A percentile compares a stretch with the other conserved stretches of the same genome.
phyloP scores from a whole-genome alignment of 2,329 filamentous ascomycete genomes.

The Niveomyces coronatus region DNA sequence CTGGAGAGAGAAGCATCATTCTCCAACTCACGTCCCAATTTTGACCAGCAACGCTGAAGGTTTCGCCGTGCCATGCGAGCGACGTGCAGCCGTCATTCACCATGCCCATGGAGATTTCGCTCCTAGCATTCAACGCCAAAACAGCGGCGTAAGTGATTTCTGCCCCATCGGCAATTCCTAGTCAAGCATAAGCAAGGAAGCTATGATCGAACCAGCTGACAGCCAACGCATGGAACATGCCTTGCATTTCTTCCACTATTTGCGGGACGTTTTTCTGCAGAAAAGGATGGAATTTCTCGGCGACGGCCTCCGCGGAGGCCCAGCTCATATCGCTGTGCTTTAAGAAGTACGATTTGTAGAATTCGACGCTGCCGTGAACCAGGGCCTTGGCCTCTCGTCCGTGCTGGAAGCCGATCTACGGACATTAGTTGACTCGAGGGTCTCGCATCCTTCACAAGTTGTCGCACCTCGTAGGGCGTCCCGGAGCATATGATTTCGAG shows the following conservation, averaged over 20 bases:
- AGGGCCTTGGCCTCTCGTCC: slow-evolving; percentile 2
- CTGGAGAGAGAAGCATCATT: no score
- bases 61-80: not conserved
- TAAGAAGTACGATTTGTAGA: slow-evolving; percentile 1
- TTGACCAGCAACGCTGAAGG: not conserved
- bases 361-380: slow-evolving; percentile 2
- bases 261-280: slow-evolving; percentile 1
- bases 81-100: not conserved
- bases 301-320: not conserved
- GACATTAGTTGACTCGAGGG: not conserved
- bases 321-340: slow-evolving; percentile 4
- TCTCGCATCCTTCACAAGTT: not conserved
- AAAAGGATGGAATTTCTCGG: not conserved
- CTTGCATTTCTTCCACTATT: slow-evolving; percentile 3
- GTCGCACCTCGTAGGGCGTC: slow-evolving; percentile 7
- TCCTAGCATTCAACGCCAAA: not conserved
- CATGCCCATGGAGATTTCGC: not conserved
- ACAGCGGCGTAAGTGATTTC: not conserved
- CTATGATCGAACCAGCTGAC: no score
- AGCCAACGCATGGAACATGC: not conserved
- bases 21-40: not conserved
- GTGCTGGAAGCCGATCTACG: slow-evolving; percentile 2
- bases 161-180: not conserved
- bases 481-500: slow-evolving; percentile 1
- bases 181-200: not conserved